A percentile compares a stretch with the other conserved stretches of the same genome.
phyloP scores from a whole-genome alignment of 2,329 filamentous ascomycete genomes.

The Aspergillus sojae region DNA sequence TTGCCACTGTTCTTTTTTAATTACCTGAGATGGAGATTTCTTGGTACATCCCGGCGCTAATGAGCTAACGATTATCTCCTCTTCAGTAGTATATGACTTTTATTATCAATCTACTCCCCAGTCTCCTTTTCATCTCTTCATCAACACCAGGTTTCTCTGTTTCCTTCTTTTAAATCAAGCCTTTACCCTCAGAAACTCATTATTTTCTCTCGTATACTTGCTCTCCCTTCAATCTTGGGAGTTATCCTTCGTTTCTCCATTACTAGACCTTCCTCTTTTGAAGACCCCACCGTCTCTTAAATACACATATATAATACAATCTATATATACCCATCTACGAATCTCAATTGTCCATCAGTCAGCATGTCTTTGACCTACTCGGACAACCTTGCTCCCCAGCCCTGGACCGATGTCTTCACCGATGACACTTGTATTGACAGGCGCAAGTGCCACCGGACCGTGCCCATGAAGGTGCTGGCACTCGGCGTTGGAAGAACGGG shows the following conservation, averaged over 20 bases:
- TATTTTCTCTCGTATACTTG: background rate
- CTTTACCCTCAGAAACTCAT: background rate
- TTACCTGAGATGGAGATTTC: background rate
- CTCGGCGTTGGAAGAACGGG: constrained; percentile 71
- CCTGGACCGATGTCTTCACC: constrained; percentile 55
- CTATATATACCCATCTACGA: background rate
- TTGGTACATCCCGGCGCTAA: constrained; percentile 8
- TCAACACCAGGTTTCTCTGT: background rate
- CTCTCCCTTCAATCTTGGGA: background rate
- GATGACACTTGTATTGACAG: constrained; percentile 69
- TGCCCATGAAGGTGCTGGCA: constrained; percentile 73
- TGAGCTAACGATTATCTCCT: constrained; percentile 16
- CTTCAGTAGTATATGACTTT: background rate
- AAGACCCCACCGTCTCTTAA: background rate
- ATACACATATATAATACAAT: background rate
- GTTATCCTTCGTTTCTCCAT: background rate
- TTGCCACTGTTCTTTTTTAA: constrained; percentile 19
- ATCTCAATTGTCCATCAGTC: background rate
- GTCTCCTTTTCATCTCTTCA: background rate
- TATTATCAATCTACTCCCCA: constrained; percentile 2
- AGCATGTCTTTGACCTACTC: constrained; percentile 41
- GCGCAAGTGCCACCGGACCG: constrained; percentile 64
- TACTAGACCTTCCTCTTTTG: background rate
- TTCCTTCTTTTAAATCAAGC: background rate
- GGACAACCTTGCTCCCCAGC: constrained; percentile 44